These are phyloP conservation scores for Aspergillus phoenicis DNA, from an alignment of 2,329 filamentous ascomycete genomes.

Conservation along the genomic window DNA sequence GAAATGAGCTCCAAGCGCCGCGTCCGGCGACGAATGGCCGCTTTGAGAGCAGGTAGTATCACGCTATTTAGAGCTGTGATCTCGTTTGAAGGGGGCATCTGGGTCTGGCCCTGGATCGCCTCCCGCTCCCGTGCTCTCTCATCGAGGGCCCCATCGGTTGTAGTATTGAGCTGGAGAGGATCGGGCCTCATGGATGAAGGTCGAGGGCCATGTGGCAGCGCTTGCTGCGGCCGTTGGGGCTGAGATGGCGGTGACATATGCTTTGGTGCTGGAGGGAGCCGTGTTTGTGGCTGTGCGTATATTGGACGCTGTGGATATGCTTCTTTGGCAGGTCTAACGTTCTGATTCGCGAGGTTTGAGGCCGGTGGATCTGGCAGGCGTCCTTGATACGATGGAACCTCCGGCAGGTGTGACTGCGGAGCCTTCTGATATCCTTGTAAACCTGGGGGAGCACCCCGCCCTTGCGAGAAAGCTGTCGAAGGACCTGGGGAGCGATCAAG, in stretches of 20 bases:
- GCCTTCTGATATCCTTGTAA: constrained; percentile 29
- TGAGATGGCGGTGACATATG: constrained; percentile 53
- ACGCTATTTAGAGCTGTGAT: constrained; percentile 88
- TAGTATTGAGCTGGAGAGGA: constrained; percentile 15
- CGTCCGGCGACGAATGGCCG: constrained; percentile 78
- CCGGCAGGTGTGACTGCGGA: constrained; percentile 31
- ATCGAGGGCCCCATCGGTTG: constrained; percentile 4
- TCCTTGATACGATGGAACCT: constrained; percentile 38
- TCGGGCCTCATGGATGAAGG: constrained; percentile 11
- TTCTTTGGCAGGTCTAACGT: constrained; percentile 13
- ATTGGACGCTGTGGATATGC: constrained; percentile 14
- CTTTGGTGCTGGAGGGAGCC: constrained; percentile 55
- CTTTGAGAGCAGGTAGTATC: constrained; percentile 88
- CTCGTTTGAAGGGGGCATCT: constrained; percentile 53
- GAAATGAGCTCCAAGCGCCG: constrained; percentile 55
- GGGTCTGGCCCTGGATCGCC: constrained; percentile 17
- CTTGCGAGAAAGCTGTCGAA: constrained; percentile 20
- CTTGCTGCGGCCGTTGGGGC: constrained; percentile 15
- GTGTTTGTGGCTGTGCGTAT: constrained; percentile 17
- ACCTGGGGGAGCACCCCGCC: constrained; percentile 15
- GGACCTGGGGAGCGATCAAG: constrained; percentile 33
- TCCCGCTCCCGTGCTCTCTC: constrained; percentile 14
- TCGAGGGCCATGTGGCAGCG: constrained; percentile 11
- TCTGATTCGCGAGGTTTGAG: constrained; percentile 20
- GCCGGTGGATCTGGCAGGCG: constrained; percentile 25